Base-by-base conservation (phyloP, 257 asterid species). In the Solanum bukasovii region DNA sequence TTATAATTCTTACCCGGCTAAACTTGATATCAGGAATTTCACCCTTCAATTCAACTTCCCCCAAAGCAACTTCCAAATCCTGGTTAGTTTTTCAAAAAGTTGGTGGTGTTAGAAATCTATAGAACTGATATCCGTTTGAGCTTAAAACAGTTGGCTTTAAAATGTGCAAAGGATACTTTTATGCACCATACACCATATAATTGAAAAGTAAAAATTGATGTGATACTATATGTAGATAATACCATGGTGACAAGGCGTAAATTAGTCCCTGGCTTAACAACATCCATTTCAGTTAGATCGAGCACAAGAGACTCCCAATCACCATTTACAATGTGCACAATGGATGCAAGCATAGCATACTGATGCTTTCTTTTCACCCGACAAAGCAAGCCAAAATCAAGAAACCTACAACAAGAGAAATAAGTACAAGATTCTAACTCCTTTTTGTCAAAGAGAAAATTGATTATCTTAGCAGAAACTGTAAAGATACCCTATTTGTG, bases 311-410 rank as follows among this genome's bases (percentile, higher is more conserved):
- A 93, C 75, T 91, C 92, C 99, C 99, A 97, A 89, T 97, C 99
- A 33, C 98, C 98, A 90, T 94, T 93, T 49, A 97, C 99, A 89
- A 96, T 96, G 94, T 97, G 96, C 89, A 95, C 94, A 84, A 95
- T 93, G 74, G 98, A 91, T 83, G 96, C 95, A 88, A 97, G 98
- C 99, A 97, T 97, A 79, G 98, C 98, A 90, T 92, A 90, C 91
- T 94, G 99, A 92, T 97, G 98, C 90, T 93, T 94, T 95, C 93
- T 96, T 91, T 96, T 98, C 99, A 97, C 93, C 87, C 96, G 99
- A 86, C 99, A 97, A 90, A 97, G 90, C 94, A 96, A 94, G 59
- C 99, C 99, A 90, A 97, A 97, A 93, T 97, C 99, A 90, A 97
- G 97, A 93, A 97, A 94, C 94, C 99, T 97, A 83, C 42, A 71